These are phyloP conservation scores for Byssochlamys sp. DNA, from an alignment of 2,329 filamentous ascomycete species.

Conservation along the genomic window DNA sequence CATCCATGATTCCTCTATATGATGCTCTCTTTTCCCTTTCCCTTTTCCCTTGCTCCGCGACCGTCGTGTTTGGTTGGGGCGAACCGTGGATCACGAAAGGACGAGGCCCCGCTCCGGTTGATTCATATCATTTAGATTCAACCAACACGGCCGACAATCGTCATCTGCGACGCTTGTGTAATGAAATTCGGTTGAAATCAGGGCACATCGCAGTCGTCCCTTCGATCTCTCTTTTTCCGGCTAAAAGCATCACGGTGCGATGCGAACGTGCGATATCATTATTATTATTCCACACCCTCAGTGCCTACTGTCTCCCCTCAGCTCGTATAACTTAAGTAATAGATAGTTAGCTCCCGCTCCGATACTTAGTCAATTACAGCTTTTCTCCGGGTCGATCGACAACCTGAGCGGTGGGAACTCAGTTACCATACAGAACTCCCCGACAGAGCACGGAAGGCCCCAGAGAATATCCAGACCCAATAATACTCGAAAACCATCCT, in stretches of 20 bases:
- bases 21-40: neutral
- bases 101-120: neutral
- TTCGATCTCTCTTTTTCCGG: no score
- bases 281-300: no score
- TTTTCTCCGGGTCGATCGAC: neutral
- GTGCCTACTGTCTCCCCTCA: neutral
- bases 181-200: neutral
- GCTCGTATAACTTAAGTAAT: neutral
- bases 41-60: neutral
- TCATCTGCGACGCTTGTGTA: neutral
- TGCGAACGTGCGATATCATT: no score
- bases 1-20: neutral
- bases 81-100: neutral
- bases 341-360: no score
- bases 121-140: neutral
- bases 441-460: neutral
- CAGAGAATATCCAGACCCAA: neutral
- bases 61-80: neutral
- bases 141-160: neutral
- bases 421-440: neutral
- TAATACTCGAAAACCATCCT: neutral
- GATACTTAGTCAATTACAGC: no score
- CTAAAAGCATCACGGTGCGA: no score
- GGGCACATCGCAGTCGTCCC: neutral
- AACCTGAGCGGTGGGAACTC: neutral